These are phyloP conservation scores for Solanum piurae DNA, from an alignment of 257 asterid species.

Conservation along the genomic window DNA sequence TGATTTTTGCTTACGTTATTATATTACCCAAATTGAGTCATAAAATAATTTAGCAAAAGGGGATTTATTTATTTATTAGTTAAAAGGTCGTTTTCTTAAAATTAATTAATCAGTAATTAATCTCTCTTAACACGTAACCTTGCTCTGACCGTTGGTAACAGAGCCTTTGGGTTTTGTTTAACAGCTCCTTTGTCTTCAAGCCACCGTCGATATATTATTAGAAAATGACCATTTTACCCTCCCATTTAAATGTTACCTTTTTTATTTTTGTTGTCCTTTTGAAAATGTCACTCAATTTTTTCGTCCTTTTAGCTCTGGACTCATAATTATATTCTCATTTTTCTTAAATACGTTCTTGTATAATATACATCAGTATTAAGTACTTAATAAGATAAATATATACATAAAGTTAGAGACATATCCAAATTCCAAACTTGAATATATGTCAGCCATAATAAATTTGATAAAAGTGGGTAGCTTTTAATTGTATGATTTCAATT, in stretches of 20 bases:
- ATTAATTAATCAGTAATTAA: constrained; percentile 10
- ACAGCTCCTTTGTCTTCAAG: background rate
- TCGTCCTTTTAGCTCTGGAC: accelerated
- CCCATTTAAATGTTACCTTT: background rate
- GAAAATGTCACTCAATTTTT: background rate
- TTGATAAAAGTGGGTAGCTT: background rate
- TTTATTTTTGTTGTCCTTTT: no score
- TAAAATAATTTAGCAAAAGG: background rate
- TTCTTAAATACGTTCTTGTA: background rate
- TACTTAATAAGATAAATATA: background rate
- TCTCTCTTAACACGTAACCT: background rate
- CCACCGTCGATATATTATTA: background rate
- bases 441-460: background rate
- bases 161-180: background rate
- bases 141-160: constrained; percentile 12
- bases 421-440: background rate
- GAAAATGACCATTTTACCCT: background rate
- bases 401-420: background rate
- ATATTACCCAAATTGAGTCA: background rate
- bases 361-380: background rate
- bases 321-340: background rate
- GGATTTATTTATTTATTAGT: background rate
- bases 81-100: constrained; percentile 24
- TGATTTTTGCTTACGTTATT: background rate
- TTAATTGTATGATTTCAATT: background rate